Conservation (phyloP, 2,329 filamentous ascomycete species). For the Colletotrichum theobromicola region DNA sequence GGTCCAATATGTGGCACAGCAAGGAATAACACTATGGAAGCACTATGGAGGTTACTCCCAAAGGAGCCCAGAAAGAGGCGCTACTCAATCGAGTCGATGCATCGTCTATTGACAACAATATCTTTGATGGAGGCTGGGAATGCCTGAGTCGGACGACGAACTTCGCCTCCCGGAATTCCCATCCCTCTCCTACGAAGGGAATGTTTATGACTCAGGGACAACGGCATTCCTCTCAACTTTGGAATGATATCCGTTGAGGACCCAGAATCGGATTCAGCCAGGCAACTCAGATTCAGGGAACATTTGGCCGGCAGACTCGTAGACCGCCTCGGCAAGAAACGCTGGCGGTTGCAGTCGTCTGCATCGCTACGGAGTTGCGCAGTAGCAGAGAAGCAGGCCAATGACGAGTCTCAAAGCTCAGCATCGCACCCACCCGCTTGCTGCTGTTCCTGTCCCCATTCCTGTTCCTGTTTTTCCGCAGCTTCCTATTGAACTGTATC, state of each 20-base stretch:
- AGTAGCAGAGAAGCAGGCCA: neutral
- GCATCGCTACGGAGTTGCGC: neutral
- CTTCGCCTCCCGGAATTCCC: neutral
- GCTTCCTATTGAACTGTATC: neutral
- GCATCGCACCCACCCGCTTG: neutral
- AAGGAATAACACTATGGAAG: conserved; percentile 2
- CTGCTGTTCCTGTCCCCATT: neutral
- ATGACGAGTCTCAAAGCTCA: neutral
- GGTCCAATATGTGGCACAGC: conserved; percentile 14
- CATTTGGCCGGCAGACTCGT: neutral
- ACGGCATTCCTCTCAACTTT: neutral
- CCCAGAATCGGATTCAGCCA: neutral
- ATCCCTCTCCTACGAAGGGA: neutral
- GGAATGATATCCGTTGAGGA: neutral
- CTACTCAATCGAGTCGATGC: neutral
- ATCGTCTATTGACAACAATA: neutral
- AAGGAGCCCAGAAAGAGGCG: neutral
- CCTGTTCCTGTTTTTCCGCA: neutral
- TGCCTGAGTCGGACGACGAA: conserved; percentile 1
- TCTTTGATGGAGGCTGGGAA: conserved; percentile 1
- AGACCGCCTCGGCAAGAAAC: conserved; percentile 1
- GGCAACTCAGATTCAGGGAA: neutral
- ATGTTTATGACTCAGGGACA: neutral
- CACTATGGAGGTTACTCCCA: neutral
- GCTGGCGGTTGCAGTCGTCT: neutral